These are phyloP conservation scores for Solanum medicagineum DNA, from an alignment of 257 asterid species.

Conservation along the genomic window DNA sequence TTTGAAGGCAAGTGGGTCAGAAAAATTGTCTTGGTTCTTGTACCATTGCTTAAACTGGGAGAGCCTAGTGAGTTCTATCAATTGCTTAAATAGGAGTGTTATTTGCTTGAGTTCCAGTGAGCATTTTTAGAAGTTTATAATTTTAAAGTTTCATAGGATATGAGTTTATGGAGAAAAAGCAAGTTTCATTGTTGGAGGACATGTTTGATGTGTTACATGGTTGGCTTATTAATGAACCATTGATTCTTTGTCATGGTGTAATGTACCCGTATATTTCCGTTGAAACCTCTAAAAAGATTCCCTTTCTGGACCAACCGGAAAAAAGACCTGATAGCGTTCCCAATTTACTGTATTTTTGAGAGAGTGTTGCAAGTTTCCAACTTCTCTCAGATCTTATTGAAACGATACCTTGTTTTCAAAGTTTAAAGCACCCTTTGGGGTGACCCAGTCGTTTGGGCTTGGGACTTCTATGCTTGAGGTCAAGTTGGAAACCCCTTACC, in stretches of 20 bases:
- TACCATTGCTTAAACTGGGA: neutral
- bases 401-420: neutral
- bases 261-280: neutral
- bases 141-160: neutral
- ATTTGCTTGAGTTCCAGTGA: neutral
- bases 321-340: neutral
- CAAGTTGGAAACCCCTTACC: no score
- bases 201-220: neutral
- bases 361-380: neutral
- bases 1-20: neutral
- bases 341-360: neutral
- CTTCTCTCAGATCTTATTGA: neutral
- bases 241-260: neutral
- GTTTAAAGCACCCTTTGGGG: neutral
- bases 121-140: neutral
- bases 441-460: no score
- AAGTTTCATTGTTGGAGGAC: neutral
- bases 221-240: neutral
- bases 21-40: neutral
- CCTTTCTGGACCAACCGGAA: neutral
- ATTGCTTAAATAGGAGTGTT: neutral
- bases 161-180: neutral
- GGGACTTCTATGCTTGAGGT: no score
- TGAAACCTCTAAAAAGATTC: neutral
- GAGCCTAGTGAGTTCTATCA: neutral